Base-by-base conservation (phyloP, 2,329 filamentous ascomycete genomes). In the Epicoccum nigrum region DNA sequence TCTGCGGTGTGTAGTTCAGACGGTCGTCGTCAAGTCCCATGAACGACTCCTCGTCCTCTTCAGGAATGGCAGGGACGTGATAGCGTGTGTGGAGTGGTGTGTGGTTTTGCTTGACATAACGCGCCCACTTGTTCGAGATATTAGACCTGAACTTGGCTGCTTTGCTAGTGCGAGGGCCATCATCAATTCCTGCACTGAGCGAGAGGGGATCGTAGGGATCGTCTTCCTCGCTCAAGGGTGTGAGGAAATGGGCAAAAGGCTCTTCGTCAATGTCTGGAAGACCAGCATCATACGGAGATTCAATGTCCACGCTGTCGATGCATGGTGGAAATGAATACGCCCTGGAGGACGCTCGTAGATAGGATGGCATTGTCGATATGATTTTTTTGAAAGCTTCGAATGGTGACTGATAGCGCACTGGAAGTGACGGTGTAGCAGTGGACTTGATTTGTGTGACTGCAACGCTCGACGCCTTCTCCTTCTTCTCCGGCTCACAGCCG, bases 231-330 rank as follows among this genome's bases (percentile, higher is more conserved):
- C 59, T 60, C 43, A 76, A 62, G 2, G 74, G 74, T 7, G 69
- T 71, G 16, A 76, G 64, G 65, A 76, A 76, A 63, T 76, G 74
- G 25, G 73, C 68, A 51, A 76, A 76, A 6, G 74, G 74, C 33
- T 76, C 71, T 33, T 76, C 73, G 50, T 76, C 74, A 48, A 76
- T 76, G 48, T 75, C 70, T 12, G 69, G 71, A 2, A 75, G 70
- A 9, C 64, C 53, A 11, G 40, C 25, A 7, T 58, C 45, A 7
- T 59, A 45, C 2, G 49, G 25, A 6, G 60, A 21, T 37, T 55
- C 60, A 40, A 63, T 58, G 28, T 67, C 63, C 40, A 65, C 50
- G 39, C 45, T 63, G 35, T 72, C 63, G 43, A 72, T 55, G 56
- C 64, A 69, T 20, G 70, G 70, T 41, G 69, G 70, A 50, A 64